Evolutionary conservation across 2,329 filamentous ascomycete species (phyloP), one percentile per base, ranked within the genome.

Genomic region (Ceratocystis huliohia): DNA sequence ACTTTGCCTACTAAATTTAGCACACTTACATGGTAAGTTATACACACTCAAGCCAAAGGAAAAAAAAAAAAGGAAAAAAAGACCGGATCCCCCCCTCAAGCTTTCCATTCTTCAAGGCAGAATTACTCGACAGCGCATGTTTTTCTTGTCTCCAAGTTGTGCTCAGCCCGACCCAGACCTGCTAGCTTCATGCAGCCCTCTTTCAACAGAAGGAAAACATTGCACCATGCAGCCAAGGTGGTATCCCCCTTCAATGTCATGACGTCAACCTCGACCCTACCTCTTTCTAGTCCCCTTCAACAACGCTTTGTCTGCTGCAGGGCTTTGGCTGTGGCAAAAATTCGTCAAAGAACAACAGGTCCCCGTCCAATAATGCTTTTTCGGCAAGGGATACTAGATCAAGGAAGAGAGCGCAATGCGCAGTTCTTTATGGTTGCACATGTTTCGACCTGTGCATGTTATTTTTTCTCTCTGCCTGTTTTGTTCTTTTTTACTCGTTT

Each of bases 241-340:
- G 48, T 28, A 59, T 59, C 28, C 7, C 28, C 15, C 28, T 8
- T 25, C 37, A 41, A 20, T n/a, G 3, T 8, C 25, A 59, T 59
- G 56, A 59, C 56, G 56, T 59, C 56, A 59, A 59, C 22, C 28
- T 59, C 53, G 20, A 15, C 53, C 53, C 28, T 33, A 5, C 56
- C 17, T 15, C 20, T 56, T 56, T 25, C 17, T 59, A 17, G 13
- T 33, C 28, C n/a, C 28, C 13, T 22, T 30, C 56, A 59, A 22
- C 15, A 59, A 30, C 56, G 28, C 56, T 59, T 59, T 59, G 56
- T 59, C 56, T 33, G n/a, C 13, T 59, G 56, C 56, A 59, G 28
- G 56, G 56, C 17, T 59, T 30, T 33, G n/a, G 56, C 25, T 59
- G 56, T 56, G 50, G 28, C 25, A 30, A 28, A 59, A 59, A 37